Base-by-base conservation (phyloP, 179 eudicot genomes). In the Silene vulgaris region DNA sequence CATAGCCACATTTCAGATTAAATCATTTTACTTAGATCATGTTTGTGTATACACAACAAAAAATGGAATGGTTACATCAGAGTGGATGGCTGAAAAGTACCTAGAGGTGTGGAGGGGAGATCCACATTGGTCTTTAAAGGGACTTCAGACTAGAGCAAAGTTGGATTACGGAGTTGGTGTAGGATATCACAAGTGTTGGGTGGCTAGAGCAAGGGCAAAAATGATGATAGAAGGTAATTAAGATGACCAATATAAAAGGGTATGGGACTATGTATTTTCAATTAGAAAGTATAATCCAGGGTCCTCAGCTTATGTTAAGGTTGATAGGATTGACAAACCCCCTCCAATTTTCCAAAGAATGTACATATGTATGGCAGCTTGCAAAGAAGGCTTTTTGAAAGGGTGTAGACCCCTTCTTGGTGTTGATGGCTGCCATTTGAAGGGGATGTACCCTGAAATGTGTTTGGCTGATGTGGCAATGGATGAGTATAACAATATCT, bases 401-500 rank as follows among this genome's bases (percentile, higher is more conserved):
- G 56, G 78, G 6, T 30, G 78, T 67, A 54, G 72, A 12, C 64
- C 64, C 1, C 50, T 74, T 5, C 32, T 74, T 2, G 60, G 76
- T 8, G 57, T 74, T 1, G 76, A 74, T 59, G 75, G 75, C 4
- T 54, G 65, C 2, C 75, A 30, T 30, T 30, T 30, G 35, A 30
- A 30, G 4, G 35, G 35, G 35, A 4, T 30, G 35, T 30, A 30
- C 4, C 35, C 35, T 30, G 35, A 3, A 30, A 30, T 30, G 35
- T 30, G 35, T 30, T 30, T 30, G 35, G 35, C 4, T 2, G 35
- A 2, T 2, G 35, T 30, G 35, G 35, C 35, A 2, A 30, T 30
- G 35, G 35, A 30, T 30, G 35, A 4, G 4, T 1, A 30, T 30
- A 30, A 30, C 4, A 30, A 30, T 4, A 30, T 30, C 4, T 30